These are phyloP conservation scores for Quercus berberidifolia DNA, from an alignment of 306 rosid genomes.

Conservation along the genomic window DNA sequence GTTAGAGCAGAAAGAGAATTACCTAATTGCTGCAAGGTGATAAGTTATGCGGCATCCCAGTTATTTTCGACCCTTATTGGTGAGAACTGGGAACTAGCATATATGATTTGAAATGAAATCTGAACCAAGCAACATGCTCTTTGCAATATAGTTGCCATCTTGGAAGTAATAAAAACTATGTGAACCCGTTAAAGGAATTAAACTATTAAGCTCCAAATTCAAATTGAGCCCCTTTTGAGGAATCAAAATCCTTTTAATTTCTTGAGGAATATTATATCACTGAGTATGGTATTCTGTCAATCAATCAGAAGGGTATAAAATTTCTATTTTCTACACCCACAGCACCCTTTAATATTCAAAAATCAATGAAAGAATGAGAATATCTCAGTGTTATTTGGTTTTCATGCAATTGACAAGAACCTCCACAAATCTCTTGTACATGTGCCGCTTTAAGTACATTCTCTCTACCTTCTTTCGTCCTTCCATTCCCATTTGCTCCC, in stretches of 20 bases:
- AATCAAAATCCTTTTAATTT: neutral
- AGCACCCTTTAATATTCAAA: constrained; percentile 12
- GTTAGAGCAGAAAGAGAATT: too few species aligned
- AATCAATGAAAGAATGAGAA: constrained; percentile 39
- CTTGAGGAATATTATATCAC: neutral
- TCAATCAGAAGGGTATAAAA: neutral
- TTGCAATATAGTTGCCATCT: too few species aligned
- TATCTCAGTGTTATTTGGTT: constrained; percentile 41
- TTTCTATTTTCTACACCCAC: constrained; percentile 1
- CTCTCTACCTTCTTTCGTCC: constrained; percentile 72
- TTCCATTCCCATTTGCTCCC: constrained; percentile 70
- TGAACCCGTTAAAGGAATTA: too few species aligned
- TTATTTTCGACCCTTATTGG: too few species aligned
- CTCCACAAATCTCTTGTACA: constrained; percentile 73
- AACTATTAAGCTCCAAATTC: too few species aligned
- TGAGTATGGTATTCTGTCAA: constrained; percentile 6
- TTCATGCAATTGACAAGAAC: constrained; percentile 73
- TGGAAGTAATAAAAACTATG: too few species aligned
- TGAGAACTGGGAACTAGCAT: too few species aligned
- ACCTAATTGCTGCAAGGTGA: too few species aligned
- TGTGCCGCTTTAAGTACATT: constrained; percentile 77
- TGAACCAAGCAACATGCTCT: too few species aligned
- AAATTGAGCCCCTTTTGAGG: neutral
- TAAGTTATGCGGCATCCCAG: too few species aligned
- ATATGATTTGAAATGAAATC: too few species aligned